Conservation (phyloP, 1,284 basidiomycete species). For the Heliocybe sulcata region DNA sequence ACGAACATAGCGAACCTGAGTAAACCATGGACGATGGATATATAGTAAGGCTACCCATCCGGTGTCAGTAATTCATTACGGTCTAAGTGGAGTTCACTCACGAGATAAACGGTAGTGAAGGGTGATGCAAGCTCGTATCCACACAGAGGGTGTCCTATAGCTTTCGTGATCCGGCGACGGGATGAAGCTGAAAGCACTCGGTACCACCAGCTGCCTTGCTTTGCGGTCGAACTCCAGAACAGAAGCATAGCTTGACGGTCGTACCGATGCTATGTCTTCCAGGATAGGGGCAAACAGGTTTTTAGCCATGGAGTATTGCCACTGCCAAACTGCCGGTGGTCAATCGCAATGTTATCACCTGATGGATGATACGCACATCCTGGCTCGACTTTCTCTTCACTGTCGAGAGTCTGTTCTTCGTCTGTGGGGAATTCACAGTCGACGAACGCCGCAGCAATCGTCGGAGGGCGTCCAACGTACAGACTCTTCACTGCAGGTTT, state of each 20-base stretch:
- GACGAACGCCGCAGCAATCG: constrained; percentile 55
- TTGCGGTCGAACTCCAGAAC: constrained; percentile 58
- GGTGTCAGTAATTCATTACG: neutral
- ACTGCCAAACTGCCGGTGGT: constrained; percentile 30
- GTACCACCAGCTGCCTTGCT: constrained; percentile 55
- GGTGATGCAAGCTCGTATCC: constrained; percentile 27
- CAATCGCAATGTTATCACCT: neutral
- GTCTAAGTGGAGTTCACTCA: constrained; percentile 18
- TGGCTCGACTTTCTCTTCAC: constrained; percentile 42
- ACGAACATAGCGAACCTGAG: neutral
- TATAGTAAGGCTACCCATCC: constrained; percentile 11
- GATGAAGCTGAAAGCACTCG: constrained; percentile 44
- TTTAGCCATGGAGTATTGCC: constrained; percentile 66
- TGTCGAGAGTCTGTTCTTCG: constrained; percentile 41
- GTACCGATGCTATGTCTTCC: constrained; percentile 54
- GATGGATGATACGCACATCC: constrained; percentile 39
- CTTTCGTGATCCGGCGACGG: constrained; percentile 33
- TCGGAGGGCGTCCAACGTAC: constrained; percentile 57
- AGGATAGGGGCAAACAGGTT: constrained; percentile 62
- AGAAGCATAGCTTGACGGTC: constrained; percentile 58
- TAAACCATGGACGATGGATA: neutral
- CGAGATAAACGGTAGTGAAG: neutral
- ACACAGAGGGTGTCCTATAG: constrained; percentile 39
- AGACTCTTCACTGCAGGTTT: constrained; percentile 22
- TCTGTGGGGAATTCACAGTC: constrained; percentile 58